Conservation (phyloP, 371 early-diverging fungal species). For the Actinomortierella ambigua region DNA sequence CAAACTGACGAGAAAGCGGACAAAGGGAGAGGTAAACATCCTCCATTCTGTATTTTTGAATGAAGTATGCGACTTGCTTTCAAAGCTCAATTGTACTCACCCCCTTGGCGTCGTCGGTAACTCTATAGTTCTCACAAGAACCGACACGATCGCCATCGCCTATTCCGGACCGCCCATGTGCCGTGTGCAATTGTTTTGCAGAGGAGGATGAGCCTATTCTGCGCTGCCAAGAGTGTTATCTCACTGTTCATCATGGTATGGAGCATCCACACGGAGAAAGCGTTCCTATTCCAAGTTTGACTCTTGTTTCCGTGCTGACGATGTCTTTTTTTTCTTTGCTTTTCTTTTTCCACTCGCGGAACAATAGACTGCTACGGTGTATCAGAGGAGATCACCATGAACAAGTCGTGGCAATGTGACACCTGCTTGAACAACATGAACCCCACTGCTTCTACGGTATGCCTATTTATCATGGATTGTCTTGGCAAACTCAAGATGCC, state of each 20-base stretch:
- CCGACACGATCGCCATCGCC: constrained; percentile 32
- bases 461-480: background rate
- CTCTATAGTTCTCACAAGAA: constrained; percentile 22
- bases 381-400: background rate
- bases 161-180: constrained; percentile 50
- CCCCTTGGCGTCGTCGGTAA: background rate
- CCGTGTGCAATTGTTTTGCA: constrained; percentile 50
- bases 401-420: constrained; percentile 64
- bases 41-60: no score
- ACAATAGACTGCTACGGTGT: constrained; percentile 59
- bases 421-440: constrained; percentile 63
- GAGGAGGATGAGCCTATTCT: constrained; percentile 43
- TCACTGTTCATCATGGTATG: constrained; percentile 67
- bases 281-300: no score
- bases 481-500: no score
- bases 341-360: background rate
- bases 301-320: background rate
- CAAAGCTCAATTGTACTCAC: no score
- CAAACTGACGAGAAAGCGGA: constrained; percentile 1
- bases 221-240: constrained; percentile 63
- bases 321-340: background rate
- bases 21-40: no score
- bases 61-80: no score
- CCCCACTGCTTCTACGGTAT: constrained; percentile 63
- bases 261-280: background rate